Evolutionary conservation across 1,284 basidiomycete species (phyloP), one percentile per base, ranked within the genome.

Genomic region (Gomphus bonarii): DNA sequence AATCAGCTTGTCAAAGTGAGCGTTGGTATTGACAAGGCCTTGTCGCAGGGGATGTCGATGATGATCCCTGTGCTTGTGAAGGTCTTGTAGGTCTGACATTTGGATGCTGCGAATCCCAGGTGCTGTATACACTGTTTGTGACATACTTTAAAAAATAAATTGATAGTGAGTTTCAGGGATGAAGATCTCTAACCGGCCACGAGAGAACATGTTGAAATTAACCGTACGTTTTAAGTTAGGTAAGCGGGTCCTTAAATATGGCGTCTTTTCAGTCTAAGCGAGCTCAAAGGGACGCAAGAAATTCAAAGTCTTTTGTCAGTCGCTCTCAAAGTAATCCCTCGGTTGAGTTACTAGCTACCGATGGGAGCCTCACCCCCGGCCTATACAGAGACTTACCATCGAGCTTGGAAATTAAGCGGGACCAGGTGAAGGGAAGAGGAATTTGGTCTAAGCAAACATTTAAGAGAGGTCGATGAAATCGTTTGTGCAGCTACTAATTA

Each of bases 1-100:
- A 22, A 85, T 70, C 84, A 87, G 85, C 47, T 72, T 72, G 65
- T 87, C 84, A 61, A 79, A 85, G 36, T 77, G 76, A 22, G 73
- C 65, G 61, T 87, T 87, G 51, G 81, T 67, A n/a, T 75, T 75
- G 44, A 65, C 67, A n/a, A 68, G 70, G 61, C 72, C 77, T 43
- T 73, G 73, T 28, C 77, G 20, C 4, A 33, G 10, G 14, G 50
- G 7, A 16, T 36, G 20, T 7, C 25, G 25, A 25, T 25, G 25
- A 11, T 36, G 31, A 25, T 25, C n/a, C 12, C 50, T 28, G 33
- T 33, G 28, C 9, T 48, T 51, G 7, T 51, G 30, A 9, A 7
- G 10, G 8, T 51, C 9, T 14, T 50, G 22, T 28, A 16, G 48
- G 3, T 12, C 18, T 2, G 14, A 12, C 7, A 50, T 30, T 33